Evolutionary conservation across 768 basidiomycete species (phyloP).

Genomic region (Candolleomyces efflorescens): DNA sequence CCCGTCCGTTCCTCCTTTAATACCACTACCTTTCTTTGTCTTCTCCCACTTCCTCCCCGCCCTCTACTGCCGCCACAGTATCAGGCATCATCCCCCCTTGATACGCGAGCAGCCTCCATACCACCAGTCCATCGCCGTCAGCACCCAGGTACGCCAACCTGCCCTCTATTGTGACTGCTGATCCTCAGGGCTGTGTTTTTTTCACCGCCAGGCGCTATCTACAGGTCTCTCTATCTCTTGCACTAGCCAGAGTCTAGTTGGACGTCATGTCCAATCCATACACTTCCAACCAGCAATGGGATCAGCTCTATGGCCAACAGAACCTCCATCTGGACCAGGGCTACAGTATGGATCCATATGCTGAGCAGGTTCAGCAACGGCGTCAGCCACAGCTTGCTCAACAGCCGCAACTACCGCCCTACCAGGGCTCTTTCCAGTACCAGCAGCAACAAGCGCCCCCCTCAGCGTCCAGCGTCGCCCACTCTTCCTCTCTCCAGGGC

Average conservation of each 20-base stretch:
- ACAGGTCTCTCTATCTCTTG: too few relatives aligned
- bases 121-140: neutral
- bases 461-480: neutral
- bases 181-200: too few relatives aligned
- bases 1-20: neutral
- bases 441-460: conserved; percentile 8
- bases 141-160: neutral
- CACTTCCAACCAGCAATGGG: conserved; percentile 21
- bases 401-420: conserved; percentile 8
- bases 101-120: neutral
- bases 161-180: neutral
- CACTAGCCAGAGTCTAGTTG: too few relatives aligned
- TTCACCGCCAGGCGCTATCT: too few relatives aligned
- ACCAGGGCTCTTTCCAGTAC: conserved; percentile 11
- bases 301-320: conserved; percentile 22
- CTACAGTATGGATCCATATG: conserved; percentile 15
- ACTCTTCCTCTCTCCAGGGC: conserved; percentile 17
- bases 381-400: conserved; percentile 17
- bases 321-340: conserved; percentile 34
- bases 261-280: conserved; percentile 20
- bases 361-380: conserved; percentile 11
- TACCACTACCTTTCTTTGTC: neutral
- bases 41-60: neutral
- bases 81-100: neutral
- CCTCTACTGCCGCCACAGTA: neutral